Percentiles rank a stretch among this genome's conserved stretches.
These are phyloP conservation scores for Pseudocercospora cruenta DNA, from an alignment of 2,329 filamentous ascomycete genomes.

Conservation along the genomic window DNA sequence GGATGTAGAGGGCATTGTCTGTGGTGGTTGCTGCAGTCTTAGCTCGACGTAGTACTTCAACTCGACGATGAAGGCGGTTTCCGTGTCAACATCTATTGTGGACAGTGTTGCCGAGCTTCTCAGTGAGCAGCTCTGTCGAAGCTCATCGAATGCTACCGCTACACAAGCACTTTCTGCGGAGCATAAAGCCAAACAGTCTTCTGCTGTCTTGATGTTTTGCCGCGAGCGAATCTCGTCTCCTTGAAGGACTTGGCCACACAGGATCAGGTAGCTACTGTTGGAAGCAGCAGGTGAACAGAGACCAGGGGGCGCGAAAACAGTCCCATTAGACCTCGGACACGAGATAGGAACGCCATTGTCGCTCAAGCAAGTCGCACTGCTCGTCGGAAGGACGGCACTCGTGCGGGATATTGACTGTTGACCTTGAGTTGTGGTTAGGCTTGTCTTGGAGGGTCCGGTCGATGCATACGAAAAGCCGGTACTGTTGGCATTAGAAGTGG, in stretches of 20 bases:
- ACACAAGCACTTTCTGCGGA: background rate
- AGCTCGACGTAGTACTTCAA: constrained; percentile 2
- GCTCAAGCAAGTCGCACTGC: background rate
- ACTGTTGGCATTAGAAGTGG: background rate
- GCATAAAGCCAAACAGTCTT: background rate
- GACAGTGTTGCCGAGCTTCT: background rate
- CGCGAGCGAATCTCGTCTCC: background rate
- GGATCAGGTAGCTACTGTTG: background rate
- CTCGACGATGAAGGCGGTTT: background rate
- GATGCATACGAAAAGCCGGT: background rate
- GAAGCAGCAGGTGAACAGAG: background rate
- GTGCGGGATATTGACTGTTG: background rate
- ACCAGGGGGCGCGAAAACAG: background rate
- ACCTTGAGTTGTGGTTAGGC: background rate
- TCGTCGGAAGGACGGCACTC: background rate
- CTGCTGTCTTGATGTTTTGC: background rate
- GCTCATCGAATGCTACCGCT: background rate
- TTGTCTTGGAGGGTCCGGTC: background rate
- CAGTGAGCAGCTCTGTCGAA: background rate
- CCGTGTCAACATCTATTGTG: background rate
- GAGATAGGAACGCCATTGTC: background rate
- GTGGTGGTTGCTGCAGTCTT: background rate
- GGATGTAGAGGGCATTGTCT: background rate
- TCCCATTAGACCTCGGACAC: constrained; percentile 7
- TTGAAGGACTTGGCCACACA: background rate